These are phyloP conservation scores for Solanum lycopersicoides DNA, from an alignment of 257 asterid species.

Conservation along the genomic window DNA sequence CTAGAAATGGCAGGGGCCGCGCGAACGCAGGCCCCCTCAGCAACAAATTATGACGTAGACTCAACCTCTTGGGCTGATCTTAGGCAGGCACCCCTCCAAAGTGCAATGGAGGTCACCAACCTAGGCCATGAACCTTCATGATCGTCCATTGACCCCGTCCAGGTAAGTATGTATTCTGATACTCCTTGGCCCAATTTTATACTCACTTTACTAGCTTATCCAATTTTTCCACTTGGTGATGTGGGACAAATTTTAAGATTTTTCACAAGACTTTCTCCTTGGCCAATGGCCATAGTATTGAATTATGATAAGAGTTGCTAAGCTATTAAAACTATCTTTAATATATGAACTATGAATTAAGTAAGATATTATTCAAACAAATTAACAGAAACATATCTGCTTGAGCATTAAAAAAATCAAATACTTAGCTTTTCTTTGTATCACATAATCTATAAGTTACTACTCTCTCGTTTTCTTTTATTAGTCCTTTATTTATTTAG, in stretches of 20 bases:
- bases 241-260: not conserved
- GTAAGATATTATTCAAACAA: not conserved
- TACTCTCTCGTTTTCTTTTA: not conserved
- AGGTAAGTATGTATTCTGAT: slow-evolving; percentile 11
- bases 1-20: not conserved
- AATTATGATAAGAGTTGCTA: not conserved
- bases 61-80: not conserved
- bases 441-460: not conserved
- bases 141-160: slow-evolving; percentile 17
- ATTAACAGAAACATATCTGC: not conserved
- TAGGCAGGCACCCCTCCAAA: not conserved
- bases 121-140: slow-evolving; percentile 14
- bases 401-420: not conserved
- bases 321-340: not conserved
- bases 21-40: not conserved
- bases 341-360: not conserved
- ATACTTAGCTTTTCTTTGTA: not conserved
- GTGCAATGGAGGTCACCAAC: slow-evolving; percentile 24
- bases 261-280: not conserved
- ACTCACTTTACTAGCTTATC: not conserved
- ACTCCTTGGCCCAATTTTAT: not conserved
- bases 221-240: not conserved
- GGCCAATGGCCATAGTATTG: not conserved
- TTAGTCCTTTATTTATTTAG: no score
- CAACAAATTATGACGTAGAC: not conserved